Evolutionary conservation across 495 filamentous ascomycete genomes (phyloP), one percentile per base, ranked within the genome.

Genomic region (Penicillium manginii): DNA sequence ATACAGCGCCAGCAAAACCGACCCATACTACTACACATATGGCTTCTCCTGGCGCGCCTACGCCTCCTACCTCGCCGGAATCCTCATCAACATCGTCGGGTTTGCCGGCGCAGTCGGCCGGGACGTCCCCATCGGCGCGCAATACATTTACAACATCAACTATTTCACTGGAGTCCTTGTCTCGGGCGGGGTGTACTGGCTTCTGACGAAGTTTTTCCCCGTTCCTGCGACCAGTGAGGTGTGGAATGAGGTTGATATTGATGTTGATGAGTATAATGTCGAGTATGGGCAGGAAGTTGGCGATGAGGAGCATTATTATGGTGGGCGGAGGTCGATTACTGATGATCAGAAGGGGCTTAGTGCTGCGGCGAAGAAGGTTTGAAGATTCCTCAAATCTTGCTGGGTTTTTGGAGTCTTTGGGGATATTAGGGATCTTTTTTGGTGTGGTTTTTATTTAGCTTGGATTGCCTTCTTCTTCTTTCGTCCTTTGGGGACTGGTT

Each of bases 31-130:
- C 69, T 94, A 77, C 75, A 82, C 73, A 15, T 84, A 71, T 49
- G 93, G 93, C 18, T 78, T 96, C 71, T 85, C 92, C 67, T 93
- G 87, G 87, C 87, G 90, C 15, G 93, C 84, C 9, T 97, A 96
- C 66, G 81, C 79, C 4, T 90, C 93, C 1, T 97, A 96, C 70
- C 82, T 97, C 52, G 77, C 83, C 8, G 93, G 93, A 2, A 94
- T 97, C 64, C 69, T 96, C 2, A 87, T 96, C 84, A 97, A 96
- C 68, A 89, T 97, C 43, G 91, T 96, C 21, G 93, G 93, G 0
- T 97, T 97, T 60, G 92, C 84, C 1, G 92, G 91, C 1, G 91
- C 89, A 0, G 86, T 96, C 21, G 91, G 91, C 2, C 73, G 74
- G 4, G 78, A 86, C 1, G 92, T 94, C 0, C 85, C 85, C 18